These are phyloP conservation scores for Cyclotella kingstonii DNA, from an alignment of 108 stramenopile species.

Conservation along the genomic window DNA sequence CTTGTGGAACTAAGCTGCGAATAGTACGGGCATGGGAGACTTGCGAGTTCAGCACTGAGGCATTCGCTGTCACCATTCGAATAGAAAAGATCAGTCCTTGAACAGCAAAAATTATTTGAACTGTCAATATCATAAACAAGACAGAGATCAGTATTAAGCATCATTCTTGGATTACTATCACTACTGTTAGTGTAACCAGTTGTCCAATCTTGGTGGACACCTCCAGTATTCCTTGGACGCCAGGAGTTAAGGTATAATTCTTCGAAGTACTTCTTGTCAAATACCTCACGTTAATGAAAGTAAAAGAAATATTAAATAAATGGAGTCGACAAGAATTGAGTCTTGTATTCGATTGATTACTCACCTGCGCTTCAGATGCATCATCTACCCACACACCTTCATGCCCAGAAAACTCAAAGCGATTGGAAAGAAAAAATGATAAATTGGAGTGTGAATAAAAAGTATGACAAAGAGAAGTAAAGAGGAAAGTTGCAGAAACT, in stretches of 20 bases:
- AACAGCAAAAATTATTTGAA: slow-evolving; percentile 20
- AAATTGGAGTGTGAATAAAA: background rate
- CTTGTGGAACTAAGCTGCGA: background rate
- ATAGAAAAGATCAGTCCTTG: slow-evolving; percentile 36
- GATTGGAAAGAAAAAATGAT: background rate
- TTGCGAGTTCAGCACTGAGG: background rate
- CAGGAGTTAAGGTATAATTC: slow-evolving; percentile 31
- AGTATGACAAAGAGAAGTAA: background rate
- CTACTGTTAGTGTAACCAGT: background rate
- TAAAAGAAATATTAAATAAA: background rate
- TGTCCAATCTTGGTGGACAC: slow-evolving; percentile 19
- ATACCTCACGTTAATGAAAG: background rate
- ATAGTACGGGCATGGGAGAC: slow-evolving; percentile 11
- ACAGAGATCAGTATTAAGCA: slow-evolving; percentile 48
- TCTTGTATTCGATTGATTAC: background rate
- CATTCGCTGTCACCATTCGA: slow-evolving; percentile 25
- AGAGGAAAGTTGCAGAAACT: background rate
- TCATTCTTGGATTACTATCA: slow-evolving; percentile 32
- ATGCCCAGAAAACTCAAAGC: slow-evolving; percentile 41
- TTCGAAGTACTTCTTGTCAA: slow-evolving; percentile 38
- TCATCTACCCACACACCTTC: slow-evolving; percentile 41
- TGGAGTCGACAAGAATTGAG: background rate
- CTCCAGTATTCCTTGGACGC: slow-evolving; percentile 13
- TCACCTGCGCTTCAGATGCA: slow-evolving; percentile 17
- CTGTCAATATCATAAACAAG: slow-evolving; percentile 39